Evolutionary conservation across 2,329 filamentous ascomycete species (phyloP).

Genomic region (Hypoxylon sp.): DNA sequence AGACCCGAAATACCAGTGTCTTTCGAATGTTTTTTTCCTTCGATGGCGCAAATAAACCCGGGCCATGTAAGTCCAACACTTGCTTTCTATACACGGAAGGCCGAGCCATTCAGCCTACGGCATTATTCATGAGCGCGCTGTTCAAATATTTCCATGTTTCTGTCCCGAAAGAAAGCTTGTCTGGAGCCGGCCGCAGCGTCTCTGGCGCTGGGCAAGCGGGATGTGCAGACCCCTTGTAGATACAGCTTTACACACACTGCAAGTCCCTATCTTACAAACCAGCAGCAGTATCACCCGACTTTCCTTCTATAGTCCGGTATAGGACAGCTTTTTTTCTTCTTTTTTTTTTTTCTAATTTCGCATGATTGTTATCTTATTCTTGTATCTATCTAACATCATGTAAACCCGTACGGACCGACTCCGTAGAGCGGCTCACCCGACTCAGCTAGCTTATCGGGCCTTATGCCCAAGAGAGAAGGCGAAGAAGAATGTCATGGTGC

Average conservation of each 20-base stretch:
- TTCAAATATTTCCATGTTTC: conserved; percentile 9
- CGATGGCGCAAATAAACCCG: conserved; percentile 28
- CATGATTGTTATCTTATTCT: not conserved
- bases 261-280: conserved; percentile 2
- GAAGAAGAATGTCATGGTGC: not conserved
- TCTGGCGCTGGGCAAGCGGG: conserved; percentile 1
- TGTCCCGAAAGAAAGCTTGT: not conserved
- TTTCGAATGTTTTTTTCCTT: conserved; percentile 12
- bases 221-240: conserved; percentile 8
- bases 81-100: conserved; percentile 29
- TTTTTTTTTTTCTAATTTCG: too few relatives aligned
- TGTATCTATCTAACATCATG: not conserved
- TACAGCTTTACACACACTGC: not conserved
- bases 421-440: not conserved
- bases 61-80: conserved; percentile 23
- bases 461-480: not conserved
- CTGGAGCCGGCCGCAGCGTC: not conserved
- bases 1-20: conserved; percentile 2
- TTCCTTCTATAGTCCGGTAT: not conserved
- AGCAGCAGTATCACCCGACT: not conserved
- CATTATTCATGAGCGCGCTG: conserved; percentile 26
- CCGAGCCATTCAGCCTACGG: conserved; percentile 20
- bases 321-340: not conserved
- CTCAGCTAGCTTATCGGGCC: not conserved
- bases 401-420: conserved; percentile 2